These are phyloP conservation scores for Delphinella strobiligena DNA, from an alignment of 2,329 filamentous ascomycete species.

Conservation along the genomic window DNA sequence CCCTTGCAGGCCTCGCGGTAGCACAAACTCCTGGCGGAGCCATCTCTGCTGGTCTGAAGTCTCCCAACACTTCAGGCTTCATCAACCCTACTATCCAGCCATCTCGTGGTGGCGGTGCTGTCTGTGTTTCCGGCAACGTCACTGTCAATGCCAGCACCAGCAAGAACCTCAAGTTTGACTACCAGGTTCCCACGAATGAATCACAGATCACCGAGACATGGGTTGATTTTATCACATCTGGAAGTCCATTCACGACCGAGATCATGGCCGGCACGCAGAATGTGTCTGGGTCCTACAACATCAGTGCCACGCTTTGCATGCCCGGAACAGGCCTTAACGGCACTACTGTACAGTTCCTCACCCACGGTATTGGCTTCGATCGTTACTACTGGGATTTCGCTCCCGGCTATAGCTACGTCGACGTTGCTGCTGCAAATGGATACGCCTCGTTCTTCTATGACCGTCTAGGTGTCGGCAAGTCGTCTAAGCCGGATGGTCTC, in stretches of 20 bases:
- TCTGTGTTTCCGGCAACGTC: slow-evolving; percentile 18
- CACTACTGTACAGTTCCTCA: slow-evolving; percentile 26
- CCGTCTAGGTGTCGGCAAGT: slow-evolving; percentile 27
- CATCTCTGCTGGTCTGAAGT: slow-evolving; percentile 6
- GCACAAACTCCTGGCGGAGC: slow-evolving; percentile 4
- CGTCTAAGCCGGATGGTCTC: slow-evolving; percentile 26
- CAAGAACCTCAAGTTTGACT: slow-evolving; percentile 18
- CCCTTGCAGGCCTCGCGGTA: slow-evolving; percentile 4
- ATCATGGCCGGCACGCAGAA: slow-evolving; percentile 9
- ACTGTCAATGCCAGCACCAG: slow-evolving; percentile 14
- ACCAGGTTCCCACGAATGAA: slow-evolving; percentile 16
- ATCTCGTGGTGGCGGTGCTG: slow-evolving; percentile 16
- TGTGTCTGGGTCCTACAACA: slow-evolving; percentile 11
- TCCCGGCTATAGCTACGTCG: slow-evolving; percentile 28
- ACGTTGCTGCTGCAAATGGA: slow-evolving; percentile 25
- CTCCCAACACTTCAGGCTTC: slow-evolving; percentile 10
- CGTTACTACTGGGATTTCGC: slow-evolving; percentile 25
- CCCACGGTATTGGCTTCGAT: slow-evolving; percentile 29
- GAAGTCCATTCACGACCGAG: slow-evolving; percentile 9
- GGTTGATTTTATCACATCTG: slow-evolving; percentile 9
- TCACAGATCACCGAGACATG: slow-evolving; percentile 18
- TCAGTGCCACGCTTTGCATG: slow-evolving; percentile 15
- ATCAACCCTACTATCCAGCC: slow-evolving; percentile 11
- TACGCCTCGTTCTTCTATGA: slow-evolving; percentile 32
- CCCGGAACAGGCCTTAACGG: slow-evolving; percentile 11